Base-by-base conservation (phyloP, 257 asterid species). In the Lycium ferocissimum region DNA sequence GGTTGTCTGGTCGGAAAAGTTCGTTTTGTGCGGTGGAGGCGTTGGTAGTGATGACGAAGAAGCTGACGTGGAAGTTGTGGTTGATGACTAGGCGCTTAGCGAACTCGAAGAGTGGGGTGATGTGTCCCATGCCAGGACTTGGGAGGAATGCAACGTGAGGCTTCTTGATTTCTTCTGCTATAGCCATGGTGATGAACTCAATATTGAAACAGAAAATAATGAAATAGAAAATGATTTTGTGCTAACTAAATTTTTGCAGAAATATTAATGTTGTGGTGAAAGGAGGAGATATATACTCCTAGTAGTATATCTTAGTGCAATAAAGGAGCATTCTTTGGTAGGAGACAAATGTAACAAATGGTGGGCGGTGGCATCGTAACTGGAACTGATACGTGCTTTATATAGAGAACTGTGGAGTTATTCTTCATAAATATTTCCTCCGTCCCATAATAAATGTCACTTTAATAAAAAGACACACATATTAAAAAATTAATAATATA, bases 121-220 rank as follows among this genome's bases (percentile, higher is more conserved):
- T 9, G 82, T 92, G 92, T 5, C 95, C 95, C 89, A 91, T 87
- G 57, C 95, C 90, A 2, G 93, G 91, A 85, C 92, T 88, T 0
- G 90, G 86, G 15, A 92, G 90, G 53, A 92, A 58, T 7, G 92
- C 90, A 0, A 92, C 38, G 18, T 91, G 89, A 0, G 86, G 87
- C 22, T 84, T 88, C 6, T 35, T 12, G 0, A 67, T 57, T 49
- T 6, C 10, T 22, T 76, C 62, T 1, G 81, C 14, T 12, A 26
- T 49, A 2, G 62, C 54, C 81, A 51, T 75, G 10, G 62, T 51
- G 76, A 15, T 6, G 7, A 71, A 70, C 12, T 40, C 0, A 7
- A 43, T 26, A 26, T 26, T 26, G 33, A 43, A 9, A 43, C 0
- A 5, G 17, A 38, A 11, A 6, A 6, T 26, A 26, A 26, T 26